A percentile compares a stretch with the other conserved stretches of the same genome.
phyloP scores from a whole-genome alignment of 495 filamentous ascomycete species.

The Venustampulla echinocandica region DNA sequence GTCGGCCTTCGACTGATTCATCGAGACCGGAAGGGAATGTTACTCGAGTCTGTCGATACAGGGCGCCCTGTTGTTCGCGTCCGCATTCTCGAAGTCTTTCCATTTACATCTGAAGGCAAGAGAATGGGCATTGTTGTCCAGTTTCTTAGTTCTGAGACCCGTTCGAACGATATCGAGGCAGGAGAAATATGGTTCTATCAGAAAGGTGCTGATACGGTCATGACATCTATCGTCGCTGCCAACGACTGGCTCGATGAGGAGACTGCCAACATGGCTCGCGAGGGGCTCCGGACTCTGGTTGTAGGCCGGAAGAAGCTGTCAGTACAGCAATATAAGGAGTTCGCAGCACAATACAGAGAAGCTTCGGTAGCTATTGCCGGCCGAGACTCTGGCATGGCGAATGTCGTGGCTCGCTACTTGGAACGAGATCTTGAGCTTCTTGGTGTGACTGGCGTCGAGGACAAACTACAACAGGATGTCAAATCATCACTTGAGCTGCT shows the following conservation, averaged over 20 bases:
- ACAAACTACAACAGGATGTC: slow-evolving; percentile 90
- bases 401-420: slow-evolving; percentile 68
- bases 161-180: slow-evolving; percentile 28
- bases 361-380: slow-evolving; percentile 71
- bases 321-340: slow-evolving; percentile 65
- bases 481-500: slow-evolving; percentile 90
- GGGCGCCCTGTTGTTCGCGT: slow-evolving; percentile 75
- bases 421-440: slow-evolving; percentile 86
- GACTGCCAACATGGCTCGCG: slow-evolving; percentile 95
- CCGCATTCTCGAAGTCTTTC: slow-evolving; percentile 87
- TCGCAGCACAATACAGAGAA: slow-evolving; percentile 63
- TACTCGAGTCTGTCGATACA: slow-evolving; percentile 69
- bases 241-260: slow-evolving; percentile 99
- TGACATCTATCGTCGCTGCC: slow-evolving; percentile 83
- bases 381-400: slow-evolving; percentile 73
- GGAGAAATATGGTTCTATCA: slow-evolving; percentile 97
- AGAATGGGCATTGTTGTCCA: slow-evolving; percentile 96
- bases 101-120: slow-evolving; percentile 95
- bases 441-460: slow-evolving; percentile 95
- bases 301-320: slow-evolving; percentile 81
- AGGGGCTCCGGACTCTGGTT: slow-evolving; percentile 90
- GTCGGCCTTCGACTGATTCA: slow-evolving; percentile 80
- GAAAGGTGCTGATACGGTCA: slow-evolving; percentile 96
- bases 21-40: slow-evolving; percentile 78
- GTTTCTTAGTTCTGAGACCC: slow-evolving; percentile 51